Percentiles rank a stretch among this genome's conserved stretches.
Conservation (phyloP, 75 land plant genomes). For the Adiantum capillusveneris region DNA sequence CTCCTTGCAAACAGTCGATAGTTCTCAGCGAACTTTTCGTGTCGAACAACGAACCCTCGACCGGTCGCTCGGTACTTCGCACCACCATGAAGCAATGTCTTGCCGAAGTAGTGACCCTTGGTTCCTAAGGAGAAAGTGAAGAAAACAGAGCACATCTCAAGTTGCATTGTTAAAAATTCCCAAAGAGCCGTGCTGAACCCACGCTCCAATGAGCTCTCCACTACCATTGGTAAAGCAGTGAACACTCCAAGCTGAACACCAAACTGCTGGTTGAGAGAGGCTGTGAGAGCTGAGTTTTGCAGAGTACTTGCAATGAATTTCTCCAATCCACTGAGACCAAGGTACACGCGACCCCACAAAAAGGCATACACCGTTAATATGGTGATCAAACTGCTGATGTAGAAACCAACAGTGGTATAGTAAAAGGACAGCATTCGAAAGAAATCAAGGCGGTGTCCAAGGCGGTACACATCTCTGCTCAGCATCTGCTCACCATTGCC, state of each 20-base stretch:
- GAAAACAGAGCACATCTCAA: slow-evolving; percentile 33
- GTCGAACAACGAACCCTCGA: slow-evolving; percentile 32
- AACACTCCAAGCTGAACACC: slow-evolving; percentile 30
- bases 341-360: slow-evolving; percentile 37
- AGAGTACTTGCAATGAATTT: slow-evolving; percentile 6
- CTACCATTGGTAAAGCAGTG: slow-evolving; percentile 36
- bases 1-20: slow-evolving; percentile 33
- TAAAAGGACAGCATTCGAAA: slow-evolving; percentile 42
- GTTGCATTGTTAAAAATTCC: slow-evolving; percentile 31
- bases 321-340: slow-evolving; percentile 34
- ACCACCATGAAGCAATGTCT: slow-evolving; percentile 38
- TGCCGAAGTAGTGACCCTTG: slow-evolving; percentile 29
- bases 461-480: slow-evolving; percentile 35
- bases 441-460: slow-evolving; percentile 36
- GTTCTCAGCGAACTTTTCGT: slow-evolving; percentile 30
- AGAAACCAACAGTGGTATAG: slow-evolving; percentile 35
- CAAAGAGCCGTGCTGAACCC: slow-evolving; percentile 24
- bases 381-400: slow-evolving; percentile 28
- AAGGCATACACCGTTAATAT: slow-evolving; percentile 30
- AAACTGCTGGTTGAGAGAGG: slow-evolving; percentile 34
- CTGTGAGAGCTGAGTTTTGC: slow-evolving; percentile 24
- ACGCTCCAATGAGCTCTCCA: slow-evolving; percentile 29
- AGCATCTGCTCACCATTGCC: slow-evolving; percentile 35
- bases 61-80: slow-evolving; percentile 41
- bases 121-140: slow-evolving; percentile 41